A percentile compares a stretch with the other conserved stretches of the same genome.
These are phyloP conservation scores for Setomelanomma holmii DNA, from an alignment of 2,329 filamentous ascomycete species.

Conservation along the genomic window DNA sequence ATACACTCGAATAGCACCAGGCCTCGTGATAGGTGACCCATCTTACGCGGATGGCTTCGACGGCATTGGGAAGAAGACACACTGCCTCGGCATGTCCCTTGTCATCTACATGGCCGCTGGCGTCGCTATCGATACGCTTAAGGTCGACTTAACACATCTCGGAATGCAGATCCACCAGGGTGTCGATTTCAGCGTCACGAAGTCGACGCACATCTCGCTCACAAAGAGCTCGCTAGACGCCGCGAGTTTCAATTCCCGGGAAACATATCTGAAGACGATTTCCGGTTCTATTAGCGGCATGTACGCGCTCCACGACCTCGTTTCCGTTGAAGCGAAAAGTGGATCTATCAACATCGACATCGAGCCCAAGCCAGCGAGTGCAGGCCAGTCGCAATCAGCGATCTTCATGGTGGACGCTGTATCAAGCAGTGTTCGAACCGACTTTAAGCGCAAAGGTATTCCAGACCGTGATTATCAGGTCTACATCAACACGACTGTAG, in stretches of 20 bases:
- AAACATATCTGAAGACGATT: constrained; percentile 49
- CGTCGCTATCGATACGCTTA: constrained; percentile 41
- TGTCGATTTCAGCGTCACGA: constrained; percentile 40
- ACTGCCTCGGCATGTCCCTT: constrained; percentile 50
- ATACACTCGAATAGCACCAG: constrained; percentile 28
- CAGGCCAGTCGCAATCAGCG: constrained; percentile 40
- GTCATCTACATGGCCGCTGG: constrained; percentile 47
- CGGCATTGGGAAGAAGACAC: constrained; percentile 26
- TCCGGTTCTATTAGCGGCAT: constrained; percentile 52
- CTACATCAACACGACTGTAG: constrained; percentile 47
- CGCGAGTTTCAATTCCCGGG: constrained; percentile 43
- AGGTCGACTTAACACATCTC: constrained; percentile 46
- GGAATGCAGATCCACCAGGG: constrained; percentile 47
- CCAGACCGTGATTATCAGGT: constrained; percentile 53
- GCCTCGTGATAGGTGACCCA: constrained; percentile 37
- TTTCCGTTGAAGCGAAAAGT: constrained; percentile 50
- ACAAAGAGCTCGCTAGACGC: constrained; percentile 46
- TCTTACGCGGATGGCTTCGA: constrained; percentile 32
- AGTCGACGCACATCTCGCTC: constrained; percentile 40
- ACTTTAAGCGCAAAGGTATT: constrained; percentile 44
- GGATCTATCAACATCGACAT: constrained; percentile 52
- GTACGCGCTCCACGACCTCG: constrained; percentile 50
- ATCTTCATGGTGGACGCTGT: constrained; percentile 45
- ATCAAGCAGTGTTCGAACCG: constrained; percentile 48
- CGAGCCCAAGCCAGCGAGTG: constrained; percentile 44